phyloP scores from a whole-genome alignment of 805 yeast genomes.

The Hanseniaspora guilliermondii region DNA sequence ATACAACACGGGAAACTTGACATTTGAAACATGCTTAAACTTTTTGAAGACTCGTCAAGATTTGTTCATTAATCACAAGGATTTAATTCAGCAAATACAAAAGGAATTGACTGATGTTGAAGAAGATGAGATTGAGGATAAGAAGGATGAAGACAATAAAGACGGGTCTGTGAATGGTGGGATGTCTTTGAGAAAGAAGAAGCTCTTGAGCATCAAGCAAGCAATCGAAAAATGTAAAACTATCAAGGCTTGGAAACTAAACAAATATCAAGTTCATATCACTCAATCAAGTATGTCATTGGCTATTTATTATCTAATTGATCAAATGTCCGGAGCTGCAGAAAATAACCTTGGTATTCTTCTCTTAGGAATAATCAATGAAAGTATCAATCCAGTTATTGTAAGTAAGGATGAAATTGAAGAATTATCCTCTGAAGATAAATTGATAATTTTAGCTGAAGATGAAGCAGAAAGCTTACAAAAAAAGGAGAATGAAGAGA shows the following conservation, averaged over 20 bases:
- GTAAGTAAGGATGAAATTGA: slow-evolving; percentile 28
- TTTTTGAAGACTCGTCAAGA: slow-evolving; percentile 68
- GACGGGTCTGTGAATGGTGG: slow-evolving; percentile 17
- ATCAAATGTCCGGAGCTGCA: slow-evolving; percentile 12
- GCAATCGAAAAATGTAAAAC: slow-evolving; percentile 2
- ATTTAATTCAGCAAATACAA: slow-evolving; percentile 25
- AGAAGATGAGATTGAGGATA: slow-evolving; percentile 18
- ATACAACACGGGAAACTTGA: slow-evolving; percentile 57
- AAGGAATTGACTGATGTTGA: slow-evolving; percentile 29
- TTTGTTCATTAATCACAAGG: neutral
- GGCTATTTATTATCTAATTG: slow-evolving; percentile 5
- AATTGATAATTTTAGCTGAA: slow-evolving; percentile 11
- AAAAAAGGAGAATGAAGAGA: slow-evolving; percentile 37
- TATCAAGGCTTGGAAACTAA: slow-evolving; percentile 5
- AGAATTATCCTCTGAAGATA: slow-evolving; percentile 15
- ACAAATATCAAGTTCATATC: slow-evolving; percentile 12
- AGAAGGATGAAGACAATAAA: slow-evolving; percentile 25
- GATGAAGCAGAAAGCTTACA: slow-evolving; percentile 8
- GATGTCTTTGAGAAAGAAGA: slow-evolving; percentile 1
- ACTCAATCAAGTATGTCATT: slow-evolving; percentile 6
- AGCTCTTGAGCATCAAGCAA: slow-evolving; percentile 3
- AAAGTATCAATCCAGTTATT: slow-evolving; percentile 47
- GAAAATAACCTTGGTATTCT: slow-evolving; percentile 33
- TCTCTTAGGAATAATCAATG: slow-evolving; percentile 73
- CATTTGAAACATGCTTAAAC: slow-evolving; percentile 63